phyloP scores from a whole-genome alignment of 352 stramenopile species.

The Phytophthora sansomeana region DNA sequence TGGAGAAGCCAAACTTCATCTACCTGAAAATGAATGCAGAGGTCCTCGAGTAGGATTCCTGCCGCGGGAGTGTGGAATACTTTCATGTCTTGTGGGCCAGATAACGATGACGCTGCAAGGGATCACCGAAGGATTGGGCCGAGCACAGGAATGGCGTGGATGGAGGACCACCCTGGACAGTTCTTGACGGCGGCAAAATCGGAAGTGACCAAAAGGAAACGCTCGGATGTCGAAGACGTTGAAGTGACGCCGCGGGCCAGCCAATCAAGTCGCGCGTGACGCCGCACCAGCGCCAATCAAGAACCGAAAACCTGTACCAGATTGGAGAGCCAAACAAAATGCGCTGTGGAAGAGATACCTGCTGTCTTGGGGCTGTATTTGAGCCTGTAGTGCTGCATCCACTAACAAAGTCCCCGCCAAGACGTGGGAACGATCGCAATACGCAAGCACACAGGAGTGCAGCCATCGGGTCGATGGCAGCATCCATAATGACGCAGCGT shows the following conservation, averaged over 20 bases:
- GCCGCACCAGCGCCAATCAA: conserved; percentile 27
- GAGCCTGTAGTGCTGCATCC: neutral
- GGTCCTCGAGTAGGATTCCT: too few species aligned
- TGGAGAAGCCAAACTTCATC: neutral
- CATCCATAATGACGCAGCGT: too few species aligned
- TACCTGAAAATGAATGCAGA: too few species aligned
- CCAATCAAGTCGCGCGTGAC: conserved; percentile 18
- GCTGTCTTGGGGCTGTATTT: too few species aligned
- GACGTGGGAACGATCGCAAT: too few species aligned
- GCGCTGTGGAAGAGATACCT: neutral
- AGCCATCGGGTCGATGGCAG: neutral
- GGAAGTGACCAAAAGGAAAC: too few species aligned
- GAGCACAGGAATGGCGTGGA: too few species aligned
- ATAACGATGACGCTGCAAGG: neutral
- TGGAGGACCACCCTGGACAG: too few species aligned
- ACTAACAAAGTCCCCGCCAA: too few species aligned
- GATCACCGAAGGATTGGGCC: too few species aligned
- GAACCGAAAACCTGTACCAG: neutral
- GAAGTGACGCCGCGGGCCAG: neutral
- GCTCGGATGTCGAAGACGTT: conserved; percentile 12
- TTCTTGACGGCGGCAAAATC: too few species aligned
- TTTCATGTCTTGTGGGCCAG: neutral
- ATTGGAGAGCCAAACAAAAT: neutral
- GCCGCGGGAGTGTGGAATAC: neutral
- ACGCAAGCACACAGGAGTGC: neutral